Base-by-base conservation (phyloP, 148 eudicot genomes). In the Camellia granthamiana region DNA sequence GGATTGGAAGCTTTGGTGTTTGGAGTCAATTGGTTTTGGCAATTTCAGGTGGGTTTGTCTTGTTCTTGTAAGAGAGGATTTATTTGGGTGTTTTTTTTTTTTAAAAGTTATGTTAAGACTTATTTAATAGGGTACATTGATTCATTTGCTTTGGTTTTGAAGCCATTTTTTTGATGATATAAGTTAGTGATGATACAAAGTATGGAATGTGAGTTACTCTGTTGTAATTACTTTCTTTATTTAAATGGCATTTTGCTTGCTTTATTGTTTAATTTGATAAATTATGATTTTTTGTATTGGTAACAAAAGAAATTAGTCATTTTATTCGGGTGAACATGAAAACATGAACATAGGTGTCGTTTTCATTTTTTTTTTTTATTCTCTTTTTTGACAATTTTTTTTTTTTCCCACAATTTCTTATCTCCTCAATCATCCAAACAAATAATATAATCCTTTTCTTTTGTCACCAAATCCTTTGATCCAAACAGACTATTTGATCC, bases 21-120 rank as follows among this genome's bases (percentile, higher is more conserved):
- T 71, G 84, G 86, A 84, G 74, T 66, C 76, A 81, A 75, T 47
- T 92, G 80, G 82, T 77, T 80, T 73, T 90, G 76, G 91, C 81
- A 54, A 2, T 90, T 71, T 83, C 79, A 16, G 83, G 86, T 38
- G 88, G 84, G 49, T 15, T 87, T 78, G 74, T 74, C 63, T 30
- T 90, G 83, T 62, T 84, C 64, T 87, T 87, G 84, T 87, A 58
- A 72, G 86, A 78, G 42, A 16, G 61, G 65, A n/a, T 71, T 69
- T 51, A 73, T 58, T 77, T 71, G 49, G 71, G 76, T 76, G 4
- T 47, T 74, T 85, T 30, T 30, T 30, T 30, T 30, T 30, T 30
- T 30, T 30, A 0, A 30, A 81, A 85, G 55, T 89, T 85, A 80
- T 80, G 75, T 84, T 72, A 74, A 58, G 43, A 79, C 56, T 69